Evolutionary conservation across 345 rosid species (phyloP).

Genomic region (Melastoma malabathricum): DNA sequence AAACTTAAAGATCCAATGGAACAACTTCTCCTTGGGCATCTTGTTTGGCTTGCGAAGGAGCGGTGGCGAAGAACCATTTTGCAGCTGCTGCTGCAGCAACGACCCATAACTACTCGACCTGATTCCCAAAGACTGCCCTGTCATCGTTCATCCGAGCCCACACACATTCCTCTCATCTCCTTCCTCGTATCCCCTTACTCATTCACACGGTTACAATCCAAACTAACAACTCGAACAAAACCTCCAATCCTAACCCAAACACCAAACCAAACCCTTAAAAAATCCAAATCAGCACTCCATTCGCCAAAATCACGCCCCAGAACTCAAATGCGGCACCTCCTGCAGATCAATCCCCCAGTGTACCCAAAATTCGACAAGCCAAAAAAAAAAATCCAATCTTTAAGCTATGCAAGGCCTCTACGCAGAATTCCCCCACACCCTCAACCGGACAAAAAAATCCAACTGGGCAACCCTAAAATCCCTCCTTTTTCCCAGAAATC

Average conservation of each 20-base stretch:
- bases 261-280: conserved; percentile 1
- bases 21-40: conserved; percentile 63
- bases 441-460: neutral
- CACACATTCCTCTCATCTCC: conserved; percentile 28
- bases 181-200: conserved; percentile 5
- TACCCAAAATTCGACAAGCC: no score
- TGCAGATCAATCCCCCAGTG: no score
- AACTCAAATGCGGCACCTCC: no score
- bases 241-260: neutral
- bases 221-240: neutral
- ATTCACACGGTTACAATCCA: neutral
- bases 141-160: conserved; percentile 31
- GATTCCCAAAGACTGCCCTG: conserved; percentile 55
- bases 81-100: conserved; percentile 65
- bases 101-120: conserved; percentile 83
- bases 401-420: no score
- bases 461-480: no score
- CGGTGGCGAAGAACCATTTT: conserved; percentile 21
- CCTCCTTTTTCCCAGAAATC: neutral
- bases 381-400: no score
- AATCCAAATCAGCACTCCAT: neutral
- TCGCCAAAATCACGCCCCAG: no score
- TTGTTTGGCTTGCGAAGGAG: conserved; percentile 50
- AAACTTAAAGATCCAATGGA: conserved; percentile 81
- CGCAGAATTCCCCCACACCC: no score